Evolutionary conservation across 345 rosid genomes (phyloP).

Genomic region (Dimocarpus longan): DNA sequence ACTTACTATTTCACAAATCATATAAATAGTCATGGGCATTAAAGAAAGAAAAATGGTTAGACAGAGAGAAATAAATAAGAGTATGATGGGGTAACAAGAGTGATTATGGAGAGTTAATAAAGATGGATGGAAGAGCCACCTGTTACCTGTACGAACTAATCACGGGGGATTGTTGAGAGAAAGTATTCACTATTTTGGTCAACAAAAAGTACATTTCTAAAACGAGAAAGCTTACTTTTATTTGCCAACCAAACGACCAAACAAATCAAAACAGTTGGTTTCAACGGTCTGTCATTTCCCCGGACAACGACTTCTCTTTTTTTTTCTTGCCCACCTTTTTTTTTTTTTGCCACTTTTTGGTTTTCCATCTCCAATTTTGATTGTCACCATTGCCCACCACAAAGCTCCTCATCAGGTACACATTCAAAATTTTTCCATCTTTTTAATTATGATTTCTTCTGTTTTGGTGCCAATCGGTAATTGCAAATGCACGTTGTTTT

Average conservation of each 20-base stretch:
- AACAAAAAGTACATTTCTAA: background rate
- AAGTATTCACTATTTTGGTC: constrained; percentile 4
- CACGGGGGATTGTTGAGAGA: background rate
- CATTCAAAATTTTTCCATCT: background rate
- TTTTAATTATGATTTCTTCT: background rate
- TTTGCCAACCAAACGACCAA: constrained; percentile 27
- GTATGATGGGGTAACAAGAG: background rate
- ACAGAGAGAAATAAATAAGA: background rate
- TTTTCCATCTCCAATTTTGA: background rate
- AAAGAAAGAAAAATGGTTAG: background rate
- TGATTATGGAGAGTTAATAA: background rate
- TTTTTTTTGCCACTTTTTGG: background rate
- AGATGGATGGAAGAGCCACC: background rate
- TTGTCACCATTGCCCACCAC: constrained; percentile 1
- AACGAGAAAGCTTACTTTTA: constrained; percentile 10
- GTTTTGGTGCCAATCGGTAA: background rate
- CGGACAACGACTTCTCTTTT: constrained; percentile 6
- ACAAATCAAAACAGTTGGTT: constrained; percentile 28
- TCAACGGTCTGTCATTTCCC: constrained; percentile 35
- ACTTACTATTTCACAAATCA: too few relatives aligned
- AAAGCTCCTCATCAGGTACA: constrained; percentile 23
- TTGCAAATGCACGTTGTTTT: background rate
- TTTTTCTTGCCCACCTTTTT: background rate
- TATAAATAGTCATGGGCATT: background rate
- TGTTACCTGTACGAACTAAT: background rate